A percentile compares a stretch with the other conserved stretches of the same genome.
phyloP scores from a whole-genome alignment of 768 basidiomycete species.

The Kwoniella dendrophila region DNA sequence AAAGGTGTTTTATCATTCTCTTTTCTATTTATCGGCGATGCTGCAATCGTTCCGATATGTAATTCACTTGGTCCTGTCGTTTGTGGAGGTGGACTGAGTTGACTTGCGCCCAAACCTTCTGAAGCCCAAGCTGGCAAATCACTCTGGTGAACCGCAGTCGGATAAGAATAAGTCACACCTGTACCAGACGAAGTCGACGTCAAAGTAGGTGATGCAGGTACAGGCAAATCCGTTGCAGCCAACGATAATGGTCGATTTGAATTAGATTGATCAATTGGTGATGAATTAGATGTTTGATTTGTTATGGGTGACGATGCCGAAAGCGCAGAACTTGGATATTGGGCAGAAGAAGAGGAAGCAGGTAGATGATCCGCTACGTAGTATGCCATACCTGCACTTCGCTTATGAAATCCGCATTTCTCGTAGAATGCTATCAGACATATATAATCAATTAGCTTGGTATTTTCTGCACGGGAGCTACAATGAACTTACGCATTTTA shows the following conservation, averaged over 20 bases:
- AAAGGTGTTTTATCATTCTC: constrained; percentile 23
- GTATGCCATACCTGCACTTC: constrained; percentile 59
- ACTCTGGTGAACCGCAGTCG: no score
- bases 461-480: not conserved
- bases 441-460: constrained; percentile 4
- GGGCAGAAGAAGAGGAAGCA: not conserved
- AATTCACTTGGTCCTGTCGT: not conserved
- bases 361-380: constrained; percentile 6
- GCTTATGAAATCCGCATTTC: constrained; percentile 67
- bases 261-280: no score
- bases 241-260: not conserved
- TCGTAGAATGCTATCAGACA: constrained; percentile 79
- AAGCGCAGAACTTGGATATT: no score
- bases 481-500: constrained; percentile 75
- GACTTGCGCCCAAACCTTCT: constrained; percentile 26
- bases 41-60: not conserved
- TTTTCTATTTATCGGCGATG: not conserved
- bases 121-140: constrained; percentile 30
- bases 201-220: constrained; percentile 23
- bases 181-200: constrained; percentile 23
- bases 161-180: constrained; percentile 27
- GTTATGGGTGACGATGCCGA: no score
- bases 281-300: no score
- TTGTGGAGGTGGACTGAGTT: not conserved
- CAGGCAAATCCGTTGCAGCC: not conserved